phyloP scores from a whole-genome alignment of 1,139 yeast genomes.

The Yamadazyma kanchanaburiensis region DNA sequence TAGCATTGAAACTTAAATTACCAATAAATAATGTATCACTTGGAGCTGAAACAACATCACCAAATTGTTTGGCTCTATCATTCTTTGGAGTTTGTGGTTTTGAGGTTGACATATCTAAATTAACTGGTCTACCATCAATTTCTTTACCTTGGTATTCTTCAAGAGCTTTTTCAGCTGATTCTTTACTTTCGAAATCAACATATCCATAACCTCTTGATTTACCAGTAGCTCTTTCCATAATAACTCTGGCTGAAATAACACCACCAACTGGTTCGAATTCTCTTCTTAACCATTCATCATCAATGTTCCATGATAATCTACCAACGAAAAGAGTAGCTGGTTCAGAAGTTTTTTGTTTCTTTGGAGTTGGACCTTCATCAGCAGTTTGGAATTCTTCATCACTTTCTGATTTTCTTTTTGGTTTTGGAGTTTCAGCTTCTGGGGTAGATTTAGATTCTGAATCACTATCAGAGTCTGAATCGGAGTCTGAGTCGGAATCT shows the following conservation, averaged over 20 bases:
- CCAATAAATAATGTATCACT: conserved; percentile 95
- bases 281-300: conserved; percentile 86
- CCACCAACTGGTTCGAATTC: conserved; percentile 86
- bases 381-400: conserved; percentile 22
- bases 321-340: conserved; percentile 94
- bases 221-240: conserved; percentile 88
- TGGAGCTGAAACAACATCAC: conserved; percentile 88
- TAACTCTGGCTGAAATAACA: conserved; percentile 84
- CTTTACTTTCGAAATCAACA: conserved; percentile 82
- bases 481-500: conserved; percentile 16
- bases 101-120: conserved; percentile 86
- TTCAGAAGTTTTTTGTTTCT: conserved; percentile 45
- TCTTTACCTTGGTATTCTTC: conserved; percentile 85
- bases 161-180: conserved; percentile 85
- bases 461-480: conserved; percentile 25
- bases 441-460: conserved; percentile 19
- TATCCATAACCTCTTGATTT: conserved; percentile 98
- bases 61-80: conserved; percentile 84
- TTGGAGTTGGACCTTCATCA: conserved; percentile 30
- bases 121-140: conserved; percentile 95
- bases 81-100: conserved; percentile 59
- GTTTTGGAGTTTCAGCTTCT: conserved; percentile 18
- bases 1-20: conserved; percentile 86
- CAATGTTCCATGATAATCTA: conserved; percentile 95
- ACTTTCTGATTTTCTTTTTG: conserved; percentile 36